phyloP scores from a whole-genome alignment of 139 green algal species.

The Picochlorum costavermella region DNA sequence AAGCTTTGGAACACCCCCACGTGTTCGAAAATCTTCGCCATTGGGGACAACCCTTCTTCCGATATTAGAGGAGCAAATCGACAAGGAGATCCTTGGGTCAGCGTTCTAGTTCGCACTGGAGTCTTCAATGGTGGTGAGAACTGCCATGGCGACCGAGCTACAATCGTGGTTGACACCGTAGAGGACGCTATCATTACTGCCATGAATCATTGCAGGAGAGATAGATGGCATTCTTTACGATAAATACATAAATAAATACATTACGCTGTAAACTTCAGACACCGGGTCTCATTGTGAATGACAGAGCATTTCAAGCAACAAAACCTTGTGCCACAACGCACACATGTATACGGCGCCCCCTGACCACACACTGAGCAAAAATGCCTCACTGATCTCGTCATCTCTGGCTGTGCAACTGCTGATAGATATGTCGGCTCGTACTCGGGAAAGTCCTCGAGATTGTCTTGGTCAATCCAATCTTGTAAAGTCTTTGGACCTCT shows the following conservation, averaged over 20 bases:
- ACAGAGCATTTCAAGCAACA: constrained; percentile 59
- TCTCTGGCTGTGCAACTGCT: constrained; percentile 39
- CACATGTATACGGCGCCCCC: constrained; percentile 61
- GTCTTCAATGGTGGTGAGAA: constrained; percentile 56
- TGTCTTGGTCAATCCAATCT: constrained; percentile 54
- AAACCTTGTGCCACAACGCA: constrained; percentile 63
- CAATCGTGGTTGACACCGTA: constrained; percentile 60
- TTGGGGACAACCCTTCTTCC: constrained; percentile 73
- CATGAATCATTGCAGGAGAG: constrained; percentile 38
- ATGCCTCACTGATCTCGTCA: constrained; percentile 33
- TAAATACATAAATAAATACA: constrained; percentile 14
- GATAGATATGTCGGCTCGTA: constrained; percentile 55
- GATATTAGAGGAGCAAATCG: constrained; percentile 65
- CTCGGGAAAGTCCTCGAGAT: constrained; percentile 37
- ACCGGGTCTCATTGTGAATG: constrained; percentile 70
- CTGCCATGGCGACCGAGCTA: constrained; percentile 38
- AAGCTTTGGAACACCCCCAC: constrained; percentile 22
- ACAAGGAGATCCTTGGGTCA: constrained; percentile 55
- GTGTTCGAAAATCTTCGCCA: constrained; percentile 45
- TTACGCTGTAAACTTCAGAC: constrained; percentile 68
- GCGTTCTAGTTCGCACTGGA: constrained; percentile 69
- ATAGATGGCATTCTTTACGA: constrained; percentile 53
- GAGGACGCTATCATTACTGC: constrained; percentile 50
- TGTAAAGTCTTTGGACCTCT: constrained; percentile 45
- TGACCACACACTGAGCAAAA: constrained; percentile 54